Conservation (phyloP, 306 rosid species). For the Crotalaria pallida region DNA sequence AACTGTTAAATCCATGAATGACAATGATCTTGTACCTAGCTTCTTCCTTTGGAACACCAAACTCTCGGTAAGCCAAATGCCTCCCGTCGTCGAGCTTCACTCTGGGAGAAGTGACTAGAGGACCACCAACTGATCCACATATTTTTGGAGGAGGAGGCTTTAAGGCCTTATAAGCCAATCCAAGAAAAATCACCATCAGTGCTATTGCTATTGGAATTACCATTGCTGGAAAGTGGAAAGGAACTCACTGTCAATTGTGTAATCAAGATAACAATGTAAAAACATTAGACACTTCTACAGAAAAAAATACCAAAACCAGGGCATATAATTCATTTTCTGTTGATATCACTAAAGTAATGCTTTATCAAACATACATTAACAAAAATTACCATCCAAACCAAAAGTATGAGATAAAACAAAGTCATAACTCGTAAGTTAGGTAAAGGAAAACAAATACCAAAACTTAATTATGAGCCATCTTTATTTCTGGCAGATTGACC, state of each 20-base stretch:
- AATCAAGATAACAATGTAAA: background rate
- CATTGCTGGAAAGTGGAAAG: conserved; percentile 40
- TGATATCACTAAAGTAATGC: background rate
- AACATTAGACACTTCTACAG: background rate
- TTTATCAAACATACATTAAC: background rate
- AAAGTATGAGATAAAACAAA: background rate
- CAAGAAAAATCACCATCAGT: conserved; percentile 42
- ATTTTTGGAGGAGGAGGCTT: conserved; percentile 59
- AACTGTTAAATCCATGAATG: conserved; percentile 51
- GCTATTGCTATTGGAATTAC: conserved; percentile 44
- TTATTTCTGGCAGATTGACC: too few relatives aligned
- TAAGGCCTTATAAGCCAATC: conserved; percentile 49
- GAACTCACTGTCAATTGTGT: background rate
- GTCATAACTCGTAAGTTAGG: background rate
- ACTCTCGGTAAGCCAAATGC: conserved; percentile 70
- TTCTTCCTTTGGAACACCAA: conserved; percentile 60
- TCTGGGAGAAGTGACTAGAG: conserved; percentile 58
- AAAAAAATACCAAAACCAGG: background rate
- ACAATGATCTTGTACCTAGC: conserved; percentile 64
- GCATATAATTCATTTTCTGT: background rate
- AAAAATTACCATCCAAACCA: background rate
- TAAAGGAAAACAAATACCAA: too few relatives aligned
- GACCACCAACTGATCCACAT: conserved; percentile 63
- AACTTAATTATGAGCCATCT: too few relatives aligned
- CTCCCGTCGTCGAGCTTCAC: conserved; percentile 69